phyloP scores from a whole-genome alignment of 495 filamentous ascomycete genomes.

The Aspergillus ostianus region DNA sequence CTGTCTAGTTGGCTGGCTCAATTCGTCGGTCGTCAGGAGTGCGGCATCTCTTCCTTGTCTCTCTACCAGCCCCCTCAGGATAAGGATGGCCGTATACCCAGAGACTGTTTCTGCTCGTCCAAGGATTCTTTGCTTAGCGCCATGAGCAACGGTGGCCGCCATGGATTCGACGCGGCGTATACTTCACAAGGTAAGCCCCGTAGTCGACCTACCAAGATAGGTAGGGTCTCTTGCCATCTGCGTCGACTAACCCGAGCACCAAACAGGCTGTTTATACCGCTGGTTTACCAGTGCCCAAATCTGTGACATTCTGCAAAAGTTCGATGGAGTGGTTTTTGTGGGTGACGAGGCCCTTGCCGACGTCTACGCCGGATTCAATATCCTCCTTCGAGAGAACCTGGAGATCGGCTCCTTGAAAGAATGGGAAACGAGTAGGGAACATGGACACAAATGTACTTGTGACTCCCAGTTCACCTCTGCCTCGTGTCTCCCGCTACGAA shows the following conservation, averaged over 20 bases:
- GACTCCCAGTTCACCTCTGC: slow-evolving; percentile 40
- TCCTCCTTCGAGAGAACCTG: slow-evolving; percentile 46
- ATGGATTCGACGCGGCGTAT: slow-evolving; percentile 47
- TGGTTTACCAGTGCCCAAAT: slow-evolving; percentile 47
- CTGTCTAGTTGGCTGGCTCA: slow-evolving; percentile 38
- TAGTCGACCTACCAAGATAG: neutral
- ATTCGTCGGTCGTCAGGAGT: slow-evolving; percentile 45
- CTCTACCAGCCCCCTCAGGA: slow-evolving; percentile 38
- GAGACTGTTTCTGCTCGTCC: slow-evolving; percentile 34
- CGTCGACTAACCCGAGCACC: slow-evolving; percentile 7
- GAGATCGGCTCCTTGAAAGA: slow-evolving; percentile 41
- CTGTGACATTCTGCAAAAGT: slow-evolving; percentile 50
- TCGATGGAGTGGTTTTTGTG: slow-evolving; percentile 45
- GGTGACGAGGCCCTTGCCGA: slow-evolving; percentile 44
- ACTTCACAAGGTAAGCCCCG: slow-evolving; percentile 33
- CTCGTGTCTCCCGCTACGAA: slow-evolving; percentile 30
- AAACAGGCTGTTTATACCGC: slow-evolving; percentile 42
- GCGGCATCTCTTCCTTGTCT: slow-evolving; percentile 40
- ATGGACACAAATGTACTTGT: slow-evolving; percentile 37
- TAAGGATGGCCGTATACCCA: slow-evolving; percentile 12
- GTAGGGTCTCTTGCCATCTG: neutral
- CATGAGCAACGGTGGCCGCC: slow-evolving; percentile 46
- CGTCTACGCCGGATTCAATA: slow-evolving; percentile 49
- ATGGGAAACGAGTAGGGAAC: slow-evolving; percentile 36
- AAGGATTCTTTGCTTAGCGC: slow-evolving; percentile 40